phyloP scores from a whole-genome alignment of 169 alveolate species.

The Eimeria necatrix region DNA sequence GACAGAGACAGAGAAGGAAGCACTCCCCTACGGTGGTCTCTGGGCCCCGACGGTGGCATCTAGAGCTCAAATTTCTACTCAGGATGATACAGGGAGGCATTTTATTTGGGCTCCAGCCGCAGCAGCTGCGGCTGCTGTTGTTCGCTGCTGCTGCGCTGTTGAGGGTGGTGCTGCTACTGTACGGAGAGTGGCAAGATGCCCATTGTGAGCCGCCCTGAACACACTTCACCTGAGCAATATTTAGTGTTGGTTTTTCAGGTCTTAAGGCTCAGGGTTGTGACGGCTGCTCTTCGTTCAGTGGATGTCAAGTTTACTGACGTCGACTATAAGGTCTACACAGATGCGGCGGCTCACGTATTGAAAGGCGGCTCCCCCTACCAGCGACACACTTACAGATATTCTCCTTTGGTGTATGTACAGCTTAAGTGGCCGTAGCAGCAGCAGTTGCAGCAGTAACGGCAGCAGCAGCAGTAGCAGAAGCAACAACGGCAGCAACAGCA shows the following conservation, averaged over 20 bases:
- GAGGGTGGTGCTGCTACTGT: constrained; percentile 49
- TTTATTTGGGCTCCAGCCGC: constrained; percentile 40
- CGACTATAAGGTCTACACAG: constrained; percentile 98
- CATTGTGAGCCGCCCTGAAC: constrained; percentile 32
- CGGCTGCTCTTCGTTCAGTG: constrained; percentile 42
- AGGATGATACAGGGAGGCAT: background rate
- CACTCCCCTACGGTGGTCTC: background rate
- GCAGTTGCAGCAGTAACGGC: constrained; percentile 37
- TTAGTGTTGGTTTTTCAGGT: background rate
- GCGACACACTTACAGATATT: constrained; percentile 98
- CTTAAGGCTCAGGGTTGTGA: background rate
- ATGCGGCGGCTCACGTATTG: constrained; percentile 96
- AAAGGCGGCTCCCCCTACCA: constrained; percentile 97
- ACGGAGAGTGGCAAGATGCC: constrained; percentile 80
- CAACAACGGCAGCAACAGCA: background rate
- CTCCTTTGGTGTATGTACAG: constrained; percentile 93
- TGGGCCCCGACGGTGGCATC: background rate
- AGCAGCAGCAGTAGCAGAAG: background rate
- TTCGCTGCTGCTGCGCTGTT: constrained; percentile 66
- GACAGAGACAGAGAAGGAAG: background rate
- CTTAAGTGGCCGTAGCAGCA: background rate
- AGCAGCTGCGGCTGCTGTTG: constrained; percentile 58
- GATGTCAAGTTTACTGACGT: constrained; percentile 97
- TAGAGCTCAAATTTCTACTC: background rate
- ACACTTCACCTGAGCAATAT: background rate